phyloP scores from a whole-genome alignment of 164 flowering plant species.

The Piper longum region DNA sequence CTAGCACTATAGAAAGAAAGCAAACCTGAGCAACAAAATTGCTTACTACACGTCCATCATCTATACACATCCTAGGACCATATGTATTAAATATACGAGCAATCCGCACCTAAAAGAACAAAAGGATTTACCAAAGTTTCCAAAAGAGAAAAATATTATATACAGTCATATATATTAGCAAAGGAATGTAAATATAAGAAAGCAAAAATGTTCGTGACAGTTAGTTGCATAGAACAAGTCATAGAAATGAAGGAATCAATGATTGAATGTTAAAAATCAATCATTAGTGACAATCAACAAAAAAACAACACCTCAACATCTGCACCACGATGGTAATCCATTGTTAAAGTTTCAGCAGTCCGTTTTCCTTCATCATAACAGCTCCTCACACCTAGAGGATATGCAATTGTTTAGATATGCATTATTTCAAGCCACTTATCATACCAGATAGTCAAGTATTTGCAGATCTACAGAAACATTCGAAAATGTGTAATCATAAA shows the following conservation, averaged over 20 bases:
- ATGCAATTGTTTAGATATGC: conserved; percentile 1
- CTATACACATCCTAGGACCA: conserved; percentile 91
- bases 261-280: not conserved
- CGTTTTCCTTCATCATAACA: conserved; percentile 96
- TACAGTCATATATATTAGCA: not conserved
- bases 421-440: not conserved
- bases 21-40: conserved; percentile 88
- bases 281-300: not conserved
- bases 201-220: not conserved
- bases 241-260: not conserved
- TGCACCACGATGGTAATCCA: conserved; percentile 93
- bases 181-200: not conserved
- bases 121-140: not conserved
- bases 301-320: conserved; percentile 50
- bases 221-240: not conserved
- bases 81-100: conserved; percentile 93
- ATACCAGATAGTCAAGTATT: no score
- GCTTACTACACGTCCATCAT: conserved; percentile 98
- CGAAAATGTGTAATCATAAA: not conserved
- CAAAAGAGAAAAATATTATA: not conserved
- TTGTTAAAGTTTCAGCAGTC: conserved; percentile 78
- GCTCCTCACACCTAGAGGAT: conserved; percentile 63
- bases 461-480: not conserved
- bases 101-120: conserved; percentile 57
- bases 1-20: not conserved